Evolutionary conservation across 2,329 filamentous ascomycete genomes (phyloP), one percentile per base, ranked within the genome.

Genomic region (Diaporthe amygdali): DNA sequence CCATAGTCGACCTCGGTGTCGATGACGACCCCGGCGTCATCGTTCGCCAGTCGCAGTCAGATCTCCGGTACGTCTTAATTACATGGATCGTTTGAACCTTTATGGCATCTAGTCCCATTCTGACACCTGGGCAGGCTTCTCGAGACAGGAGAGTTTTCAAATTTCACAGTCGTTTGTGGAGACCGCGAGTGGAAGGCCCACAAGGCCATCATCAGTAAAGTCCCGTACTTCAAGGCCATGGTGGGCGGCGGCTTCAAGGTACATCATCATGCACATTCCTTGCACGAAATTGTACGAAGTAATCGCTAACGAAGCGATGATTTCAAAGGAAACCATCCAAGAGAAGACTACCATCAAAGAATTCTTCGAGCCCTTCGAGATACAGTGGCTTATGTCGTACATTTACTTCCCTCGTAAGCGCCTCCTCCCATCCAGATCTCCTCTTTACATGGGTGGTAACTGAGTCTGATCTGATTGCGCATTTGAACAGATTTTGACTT

Each of bases 361-460:
- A 15, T 34, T 55, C 20, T 63, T 63, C n/a, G 37, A 68, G n/a
- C 66, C 52, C 2, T 59, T 59, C 30, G 66, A 68, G 22, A 55
- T 68, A 7, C 51, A 56, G 15, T 68, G 66, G 66, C 51, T 68
- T 20, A n/a, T 68, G 5, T 22, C n/a, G 27, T 55, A 68, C n/a
- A 63, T 47, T n/a, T 68, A 47, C 27, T 47, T 68, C 41, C 49
- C 66, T 34, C 10, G 66, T 68, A 59, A 56, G 66, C 22, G 1
- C 39, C 17, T 20, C 51, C 3, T 10, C n/a, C n/a, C 25, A 20
- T 51, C 8, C 32, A 2, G 15, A 4, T 12, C 15, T 25, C 14
- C 27, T 66, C 9, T 5, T 2, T 12, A 22, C 6, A 3, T n/a
- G 5, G 15, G 2, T 32, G 2, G 22, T 39, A 12, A 32, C 20